Conservation (phyloP, 1,284 basidiomycete genomes). For the Ustilago loliicola region DNA sequence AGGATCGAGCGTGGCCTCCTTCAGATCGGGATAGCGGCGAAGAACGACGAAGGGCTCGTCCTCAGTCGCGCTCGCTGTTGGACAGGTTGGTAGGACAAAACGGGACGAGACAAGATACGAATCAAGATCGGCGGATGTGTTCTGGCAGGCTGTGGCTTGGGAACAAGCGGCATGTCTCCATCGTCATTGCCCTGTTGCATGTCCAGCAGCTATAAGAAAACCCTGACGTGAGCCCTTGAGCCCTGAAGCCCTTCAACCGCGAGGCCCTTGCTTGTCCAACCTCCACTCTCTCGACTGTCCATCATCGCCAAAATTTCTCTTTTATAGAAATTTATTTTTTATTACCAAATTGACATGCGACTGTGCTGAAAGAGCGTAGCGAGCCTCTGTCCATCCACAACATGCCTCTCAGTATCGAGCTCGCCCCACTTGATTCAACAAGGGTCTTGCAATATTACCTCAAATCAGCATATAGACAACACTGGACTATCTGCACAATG, state of each 20-base stretch:
- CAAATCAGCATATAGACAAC: not conserved
- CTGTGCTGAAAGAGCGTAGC: not conserved
- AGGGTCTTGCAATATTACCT: not conserved
- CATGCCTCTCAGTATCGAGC: slow-evolving; percentile 2
- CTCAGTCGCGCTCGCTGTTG: not conserved
- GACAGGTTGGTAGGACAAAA: not conserved
- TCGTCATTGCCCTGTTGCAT: slow-evolving; percentile 18
- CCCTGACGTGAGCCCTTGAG: slow-evolving; percentile 48
- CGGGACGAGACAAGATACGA: slow-evolving; percentile 21
- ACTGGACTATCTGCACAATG: no score
- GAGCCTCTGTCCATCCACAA: not conserved
- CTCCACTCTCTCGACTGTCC: slow-evolving; percentile 7
- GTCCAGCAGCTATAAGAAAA: slow-evolving; percentile 10
- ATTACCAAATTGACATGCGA: not conserved
- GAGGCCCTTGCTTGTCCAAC: slow-evolving; percentile 9
- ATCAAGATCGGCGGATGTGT: slow-evolving; percentile 9
- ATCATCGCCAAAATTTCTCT: not conserved
- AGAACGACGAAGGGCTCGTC: not conserved
- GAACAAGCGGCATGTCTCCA: slow-evolving; percentile 2
- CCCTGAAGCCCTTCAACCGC: slow-evolving; percentile 13
- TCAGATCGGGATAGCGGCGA: slow-evolving; percentile 7
- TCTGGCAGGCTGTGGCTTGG: not conserved
- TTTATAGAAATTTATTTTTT: not conserved
- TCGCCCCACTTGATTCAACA: not conserved
- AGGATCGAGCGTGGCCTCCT: slow-evolving; percentile 23